These are phyloP conservation scores for Ogataea chonburiensis DNA, from an alignment of 805 yeast genomes.

Conservation along the genomic window DNA sequence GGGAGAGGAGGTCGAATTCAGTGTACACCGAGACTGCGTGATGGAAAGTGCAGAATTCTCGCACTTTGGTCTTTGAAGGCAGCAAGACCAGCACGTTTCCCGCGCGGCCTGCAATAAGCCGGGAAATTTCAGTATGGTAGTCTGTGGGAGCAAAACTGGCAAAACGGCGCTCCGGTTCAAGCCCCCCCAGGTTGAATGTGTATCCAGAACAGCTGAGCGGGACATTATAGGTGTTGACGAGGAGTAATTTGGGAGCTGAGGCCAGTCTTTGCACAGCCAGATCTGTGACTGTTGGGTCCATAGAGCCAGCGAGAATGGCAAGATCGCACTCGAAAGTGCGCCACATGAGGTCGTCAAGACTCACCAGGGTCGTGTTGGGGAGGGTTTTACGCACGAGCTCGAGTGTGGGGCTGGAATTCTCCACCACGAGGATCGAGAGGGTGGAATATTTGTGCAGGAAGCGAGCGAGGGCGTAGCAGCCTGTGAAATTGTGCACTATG, in stretches of 20 bases:
- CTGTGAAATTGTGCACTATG: slow-evolving; percentile 12
- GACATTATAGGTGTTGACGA: slow-evolving; percentile 10
- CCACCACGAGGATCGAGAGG: slow-evolving; percentile 11
- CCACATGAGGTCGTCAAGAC: slow-evolving; percentile 4
- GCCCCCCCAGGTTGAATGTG: background rate
- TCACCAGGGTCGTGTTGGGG: background rate
- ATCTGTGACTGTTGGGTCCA: slow-evolving; percentile 2
- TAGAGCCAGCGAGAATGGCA: slow-evolving; percentile 3
- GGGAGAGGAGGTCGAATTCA: slow-evolving; percentile 6
- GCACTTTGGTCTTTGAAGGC: slow-evolving; percentile 13
- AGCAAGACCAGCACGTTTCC: slow-evolving; percentile 12
- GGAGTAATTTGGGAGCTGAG: slow-evolving; percentile 6
- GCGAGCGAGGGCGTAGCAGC: slow-evolving; percentile 8
- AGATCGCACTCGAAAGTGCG: slow-evolving; percentile 1
- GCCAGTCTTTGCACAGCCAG: slow-evolving; percentile 5
- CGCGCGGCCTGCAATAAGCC: slow-evolving; percentile 1
- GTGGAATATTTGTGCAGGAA: slow-evolving; percentile 9
- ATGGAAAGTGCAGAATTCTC: slow-evolving; percentile 2
- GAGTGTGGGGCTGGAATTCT: slow-evolving; percentile 13
- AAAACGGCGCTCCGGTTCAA: slow-evolving; percentile 7
- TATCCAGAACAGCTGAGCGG: background rate
- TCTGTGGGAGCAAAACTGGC: slow-evolving; percentile 4
- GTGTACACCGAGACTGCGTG: background rate
- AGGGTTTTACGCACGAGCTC: slow-evolving; percentile 8
- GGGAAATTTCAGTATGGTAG: slow-evolving; percentile 3